Base-by-base conservation (phyloP, 139 green algal species). In the Chlamydomonas sp. region DNA sequence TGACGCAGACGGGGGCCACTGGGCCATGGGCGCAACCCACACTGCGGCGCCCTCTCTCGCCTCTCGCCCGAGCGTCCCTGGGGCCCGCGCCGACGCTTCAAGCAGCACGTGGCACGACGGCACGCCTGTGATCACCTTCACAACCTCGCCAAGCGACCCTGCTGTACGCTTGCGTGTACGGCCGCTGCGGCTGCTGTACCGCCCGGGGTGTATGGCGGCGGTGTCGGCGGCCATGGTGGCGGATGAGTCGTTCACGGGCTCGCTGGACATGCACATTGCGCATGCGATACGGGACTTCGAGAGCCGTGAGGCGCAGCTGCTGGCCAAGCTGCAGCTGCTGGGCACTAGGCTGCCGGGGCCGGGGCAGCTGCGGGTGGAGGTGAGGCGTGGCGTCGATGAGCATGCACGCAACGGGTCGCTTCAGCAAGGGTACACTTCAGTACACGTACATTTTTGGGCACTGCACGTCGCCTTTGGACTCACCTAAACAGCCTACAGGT, bases 171-270 rank as follows among this genome's bases (percentile, higher is more conserved):
- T 93, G 31, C 68, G 82, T 12, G 62, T 93, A 12, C 78, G 85
- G 83, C 91, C 66, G 78, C 77, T 93, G 86, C 86, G 89, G 78
- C 78, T 93, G 88, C 74, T 92, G 62, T 85, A 90, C 15, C 77
- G 86, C 9, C 81, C 85, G 0, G 68, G 5, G 0, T 85, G 75
- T 5, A 1, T 90, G 1, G 69, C 77, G n/a, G 85, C 66, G 17
- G 59, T 93, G 10, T 62, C 15, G 2, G 80, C 59, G 4, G 85
- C 85, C 16, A 18, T 91, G 77, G 31, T 69, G n/a, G 71, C 77
- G 69, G 78, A 90, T 58, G 49, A 74, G n/a, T 64, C 77, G 31
- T 49, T 49, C 31, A 49, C 31, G 14, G 80, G 80, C 1, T 86
- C 80, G 1, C 80, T 92, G 75, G 74, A 86, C 76, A 80, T 86